Evolutionary conservation across 225 moss, liverwort and hornwort genomes (phyloP), one percentile per base, ranked within the genome.

Genomic region (Straminergon stramineum): DNA sequence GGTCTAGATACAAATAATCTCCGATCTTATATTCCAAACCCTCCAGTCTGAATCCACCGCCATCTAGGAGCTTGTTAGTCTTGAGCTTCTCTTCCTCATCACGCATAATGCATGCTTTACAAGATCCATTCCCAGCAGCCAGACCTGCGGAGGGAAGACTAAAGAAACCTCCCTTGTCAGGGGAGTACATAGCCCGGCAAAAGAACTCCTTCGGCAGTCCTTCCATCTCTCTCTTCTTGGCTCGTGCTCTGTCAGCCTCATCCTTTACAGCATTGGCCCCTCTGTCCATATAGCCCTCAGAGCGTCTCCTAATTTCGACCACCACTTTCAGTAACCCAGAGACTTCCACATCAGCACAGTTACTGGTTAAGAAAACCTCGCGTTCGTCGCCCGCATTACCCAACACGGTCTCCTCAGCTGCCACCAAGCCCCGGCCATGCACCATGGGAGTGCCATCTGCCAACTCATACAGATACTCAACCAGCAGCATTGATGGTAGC

Each of bases 1-100:
- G 96, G 32, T 97, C 96, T 63, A 97, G 31, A 87, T 97, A 99
- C 41, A 99, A 84, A 83, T 91, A 97, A 89, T 99, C 99, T 78
- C 94, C 92, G 7, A 91, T 80, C 79, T 68, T 94, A 67, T 99
- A 99, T 41, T 95, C 95, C 80, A 97, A 88, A 79, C 99, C 95
- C 85, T 97, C 92, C 75, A 96, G 84, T 79, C 92, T 92, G 85
- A 99, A 97, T 24, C 96, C 96, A 75, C 94, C 90, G 68, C 92
- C 93, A 62, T 94, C 90, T 23, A 93, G 89, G 87, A 95, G 84
- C 68, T 93, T 87, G 75, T 84, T 89, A 7, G 91, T 81, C 81
- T 91, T 95, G 78, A 91, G 73, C 61, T 86, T 94, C 86, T 93
- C 92, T 87, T 95, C 91, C 86, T 93, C 93, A 43, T 89, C 90